Evolutionary conservation across 139 green algal species (phyloP), one percentile per base, ranked within the genome.

Genomic region (Chlorella sorokiniana): DNA sequence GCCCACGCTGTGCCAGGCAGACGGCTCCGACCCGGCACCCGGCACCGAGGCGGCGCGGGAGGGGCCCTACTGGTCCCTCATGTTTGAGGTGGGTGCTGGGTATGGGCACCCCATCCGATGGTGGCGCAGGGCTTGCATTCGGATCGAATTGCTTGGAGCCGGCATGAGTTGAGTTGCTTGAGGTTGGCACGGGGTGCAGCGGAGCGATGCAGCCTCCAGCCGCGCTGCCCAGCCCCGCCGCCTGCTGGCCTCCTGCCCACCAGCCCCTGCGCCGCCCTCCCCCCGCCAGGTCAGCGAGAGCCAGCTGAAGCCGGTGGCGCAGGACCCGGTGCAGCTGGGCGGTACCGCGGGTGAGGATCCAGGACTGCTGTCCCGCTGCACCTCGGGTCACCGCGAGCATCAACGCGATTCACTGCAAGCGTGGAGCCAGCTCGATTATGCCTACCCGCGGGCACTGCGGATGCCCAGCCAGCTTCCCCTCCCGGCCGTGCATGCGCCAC

Each of bases 41-140:
- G 78, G 74, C 69, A 76, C 35, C 37, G 59, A 37, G 11, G 78
- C 75, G 35, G 62, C 81, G 6, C 18, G 62, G 41, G 78, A 79
- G 40, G 94, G 92, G 1, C 94, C 94, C 31, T 98, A 96, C 87
- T 97, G 95, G 94, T 96, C 92, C 18, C 91, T 98, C 48, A 97
- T 98, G 95, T 98, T 98, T 87, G 95, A 98, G 89, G 89, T 96
- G 63, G 8, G 63, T 42, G 63, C 5, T 7, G 16, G 22, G 59
- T 7, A 11, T 10, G 59, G 59, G 11, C 16, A 16, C 11, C 48
- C 48, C 11, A 59, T 25, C 14, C 14, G 48, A 11, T 59, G 48
- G 48, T 16, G 11, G 16, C 14, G 48, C 11, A 59, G 48, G 48
- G 14, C 11, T 11, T 59, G 48, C 16, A 59, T 59, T 59, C 16